These are phyloP conservation scores for Kwoniella sp. DNA, from an alignment of 768 basidiomycete species.

Conservation along the genomic window DNA sequence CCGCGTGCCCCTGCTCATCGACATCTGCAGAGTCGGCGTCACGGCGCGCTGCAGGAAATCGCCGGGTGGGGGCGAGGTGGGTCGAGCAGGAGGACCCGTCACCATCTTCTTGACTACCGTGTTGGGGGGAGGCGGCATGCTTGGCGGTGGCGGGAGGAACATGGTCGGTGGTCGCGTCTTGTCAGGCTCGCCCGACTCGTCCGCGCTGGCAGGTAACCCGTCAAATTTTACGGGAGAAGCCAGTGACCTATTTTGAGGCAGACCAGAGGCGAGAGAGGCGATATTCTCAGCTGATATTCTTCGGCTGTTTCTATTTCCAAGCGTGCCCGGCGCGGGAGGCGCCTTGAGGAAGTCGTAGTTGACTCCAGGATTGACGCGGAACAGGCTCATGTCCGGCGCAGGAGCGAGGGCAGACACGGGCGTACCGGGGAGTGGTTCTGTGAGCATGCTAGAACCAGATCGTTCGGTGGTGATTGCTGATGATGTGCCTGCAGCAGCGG, in stretches of 20 bases:
- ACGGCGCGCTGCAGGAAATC: constrained; percentile 83
- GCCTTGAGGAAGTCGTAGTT: constrained; percentile 50
- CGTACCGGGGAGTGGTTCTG: constrained; percentile 20
- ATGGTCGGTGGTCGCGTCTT: constrained; percentile 38
- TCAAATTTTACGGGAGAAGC: constrained; percentile 18
- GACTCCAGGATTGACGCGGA: constrained; percentile 36
- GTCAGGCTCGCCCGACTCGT: constrained; percentile 17
- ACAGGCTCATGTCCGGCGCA: constrained; percentile 35
- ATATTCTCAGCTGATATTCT: constrained; percentile 22
- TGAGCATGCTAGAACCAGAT: constrained; percentile 21
- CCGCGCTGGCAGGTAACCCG: constrained; percentile 26
- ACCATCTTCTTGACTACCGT: constrained; percentile 74
- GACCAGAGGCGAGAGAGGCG: constrained; percentile 11
- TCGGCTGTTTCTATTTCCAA: constrained; percentile 14
- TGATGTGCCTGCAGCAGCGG: no score
- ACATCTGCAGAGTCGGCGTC: constrained; percentile 38
- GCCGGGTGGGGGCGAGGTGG: constrained; percentile 84
- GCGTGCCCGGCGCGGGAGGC: constrained; percentile 29
- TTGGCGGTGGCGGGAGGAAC: constrained; percentile 49
- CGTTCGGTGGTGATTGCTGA: constrained; percentile 1
- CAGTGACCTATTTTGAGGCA: constrained; percentile 10
- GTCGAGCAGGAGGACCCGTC: constrained; percentile 73
- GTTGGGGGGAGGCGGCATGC: constrained; percentile 51
- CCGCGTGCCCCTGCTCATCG: constrained; percentile 14
- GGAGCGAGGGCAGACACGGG: constrained; percentile 15